These are phyloP conservation scores for Daldinia loculata DNA, from an alignment of 495 filamentous ascomycete species.

Conservation along the genomic window DNA sequence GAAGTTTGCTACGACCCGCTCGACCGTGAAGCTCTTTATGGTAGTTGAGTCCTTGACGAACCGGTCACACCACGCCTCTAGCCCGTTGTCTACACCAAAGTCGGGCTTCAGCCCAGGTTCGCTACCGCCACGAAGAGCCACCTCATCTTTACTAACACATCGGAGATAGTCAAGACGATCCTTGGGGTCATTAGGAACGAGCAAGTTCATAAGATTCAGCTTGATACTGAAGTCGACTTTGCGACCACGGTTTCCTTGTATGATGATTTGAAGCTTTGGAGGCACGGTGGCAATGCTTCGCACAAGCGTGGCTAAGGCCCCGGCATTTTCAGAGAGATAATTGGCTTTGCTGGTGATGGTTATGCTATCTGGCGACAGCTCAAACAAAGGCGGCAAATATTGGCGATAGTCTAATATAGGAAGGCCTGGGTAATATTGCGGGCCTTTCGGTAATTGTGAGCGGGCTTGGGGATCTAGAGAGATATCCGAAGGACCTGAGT, in stretches of 20 bases:
- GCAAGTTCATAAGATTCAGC: conserved; percentile 62
- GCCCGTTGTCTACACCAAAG: conserved; percentile 45
- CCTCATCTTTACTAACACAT: conserved; percentile 57
- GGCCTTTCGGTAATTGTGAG: conserved; percentile 37
- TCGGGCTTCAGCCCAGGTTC: conserved; percentile 52
- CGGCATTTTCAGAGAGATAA: conserved; percentile 52
- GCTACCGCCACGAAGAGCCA: conserved; percentile 57
- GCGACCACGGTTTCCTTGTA: conserved; percentile 50
- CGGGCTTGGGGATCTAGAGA: conserved; percentile 36
- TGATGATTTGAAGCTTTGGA: conserved; percentile 60
- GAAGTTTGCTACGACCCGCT: conserved; percentile 60
- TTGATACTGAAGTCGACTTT: conserved; percentile 59
- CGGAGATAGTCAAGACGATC: conserved; percentile 62
- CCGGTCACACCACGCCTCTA: conserved; percentile 59
- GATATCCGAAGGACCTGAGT: conserved; percentile 53
- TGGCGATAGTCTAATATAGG: conserved; percentile 60
- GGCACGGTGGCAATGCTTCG: conserved; percentile 58
- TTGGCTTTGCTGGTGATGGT: conserved; percentile 54
- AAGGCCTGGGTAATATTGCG: conserved; percentile 55
- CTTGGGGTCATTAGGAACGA: conserved; percentile 52
- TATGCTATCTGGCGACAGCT: conserved; percentile 57
- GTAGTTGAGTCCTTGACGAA: conserved; percentile 57
- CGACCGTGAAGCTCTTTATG: conserved; percentile 60
- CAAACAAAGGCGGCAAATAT: conserved; percentile 58
- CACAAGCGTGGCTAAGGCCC: conserved; percentile 54